phyloP scores from a whole-genome alignment of 495 filamentous ascomycete species.

The Hypoxylon lienhwacheense region DNA sequence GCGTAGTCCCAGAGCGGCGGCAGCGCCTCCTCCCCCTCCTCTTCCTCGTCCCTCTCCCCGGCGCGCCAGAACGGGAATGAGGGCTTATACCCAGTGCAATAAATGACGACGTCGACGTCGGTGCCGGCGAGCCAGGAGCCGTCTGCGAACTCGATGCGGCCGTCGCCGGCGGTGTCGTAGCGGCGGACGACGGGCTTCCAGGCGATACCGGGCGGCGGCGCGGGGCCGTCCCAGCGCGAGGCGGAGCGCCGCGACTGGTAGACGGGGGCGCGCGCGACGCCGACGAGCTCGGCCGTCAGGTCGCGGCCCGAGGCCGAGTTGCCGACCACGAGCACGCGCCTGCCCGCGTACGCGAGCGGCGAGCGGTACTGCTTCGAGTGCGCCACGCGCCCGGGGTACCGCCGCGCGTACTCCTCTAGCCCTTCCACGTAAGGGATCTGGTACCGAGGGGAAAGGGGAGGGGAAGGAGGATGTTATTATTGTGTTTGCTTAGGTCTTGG shows the following conservation, averaged over 20 bases:
- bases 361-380: constrained; percentile 55
- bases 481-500: not conserved
- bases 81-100: constrained; percentile 53
- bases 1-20: constrained; percentile 47
- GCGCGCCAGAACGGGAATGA: constrained; percentile 55
- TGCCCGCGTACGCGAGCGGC: constrained; percentile 34
- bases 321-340: constrained; percentile 50
- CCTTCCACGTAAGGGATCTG: constrained; percentile 50
- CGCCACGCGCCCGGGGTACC: constrained; percentile 44
- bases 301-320: constrained; percentile 58
- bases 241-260: constrained; percentile 50
- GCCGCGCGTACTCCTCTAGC: constrained; percentile 42
- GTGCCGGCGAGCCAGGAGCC: constrained; percentile 43
- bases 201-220: constrained; percentile 44
- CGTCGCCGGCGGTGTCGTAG: constrained; percentile 33
- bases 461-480: not conserved
- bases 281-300: constrained; percentile 43
- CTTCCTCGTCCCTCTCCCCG: constrained; percentile 43
- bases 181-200: constrained; percentile 51
- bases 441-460: not conserved
- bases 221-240: constrained; percentile 49
- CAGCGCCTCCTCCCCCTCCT: no score
- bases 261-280: constrained; percentile 41
- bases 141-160: constrained; percentile 50
- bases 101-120: constrained; percentile 51